Base-by-base conservation (phyloP, 305 asterid genomes). In the Rubia tinctorum region DNA sequence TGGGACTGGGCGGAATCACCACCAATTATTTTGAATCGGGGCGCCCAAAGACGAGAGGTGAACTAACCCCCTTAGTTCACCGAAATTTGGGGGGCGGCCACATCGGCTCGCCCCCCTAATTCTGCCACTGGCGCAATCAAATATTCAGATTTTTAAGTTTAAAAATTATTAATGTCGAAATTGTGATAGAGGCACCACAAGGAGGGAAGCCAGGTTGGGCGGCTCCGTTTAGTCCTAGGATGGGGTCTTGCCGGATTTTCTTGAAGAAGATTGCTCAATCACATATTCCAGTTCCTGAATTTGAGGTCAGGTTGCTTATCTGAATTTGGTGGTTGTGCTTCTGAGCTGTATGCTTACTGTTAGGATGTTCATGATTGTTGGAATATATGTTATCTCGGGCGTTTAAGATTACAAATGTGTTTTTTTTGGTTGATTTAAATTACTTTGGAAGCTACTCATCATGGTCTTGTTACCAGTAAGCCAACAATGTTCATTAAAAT, bases 121-220 rank as follows among this genome's bases (percentile, higher is more conserved):
- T 27, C 2, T 2, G 2, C 30, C 30, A 27, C 30, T 27, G 30
- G 30, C 2, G 1, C 30, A 27, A 27, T n/a, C n/a, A n/a, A n/a
- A n/a, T n/a, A n/a, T n/a, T n/a, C n/a, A n/a, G n/a, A n/a, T n/a
- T n/a, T n/a, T n/a, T n/a, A n/a, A n/a, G n/a, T n/a, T n/a, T n/a
- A n/a, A n/a, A n/a, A n/a, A n/a, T n/a, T n/a, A n/a, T n/a, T n/a
- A n/a, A n/a, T n/a, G n/a, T n/a, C n/a, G n/a, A n/a, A n/a, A n/a
- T n/a, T n/a, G n/a, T n/a, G n/a, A n/a, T n/a, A n/a, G 90, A 77
- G 71, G 82, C 84, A 59, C 96, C 97, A 20, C 91, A 89, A 73
- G 98, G 98, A 34, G 98, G 98, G 70, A 85, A 55, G 77, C 90
- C 97, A 0, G 94, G 96, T 73, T 93, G 98, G 98, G 98, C 96